Percentiles rank a stretch among this genome's conserved stretches.
Conservation (phyloP, 768 basidiomycete genomes). For the Kwoniella europaea region DNA sequence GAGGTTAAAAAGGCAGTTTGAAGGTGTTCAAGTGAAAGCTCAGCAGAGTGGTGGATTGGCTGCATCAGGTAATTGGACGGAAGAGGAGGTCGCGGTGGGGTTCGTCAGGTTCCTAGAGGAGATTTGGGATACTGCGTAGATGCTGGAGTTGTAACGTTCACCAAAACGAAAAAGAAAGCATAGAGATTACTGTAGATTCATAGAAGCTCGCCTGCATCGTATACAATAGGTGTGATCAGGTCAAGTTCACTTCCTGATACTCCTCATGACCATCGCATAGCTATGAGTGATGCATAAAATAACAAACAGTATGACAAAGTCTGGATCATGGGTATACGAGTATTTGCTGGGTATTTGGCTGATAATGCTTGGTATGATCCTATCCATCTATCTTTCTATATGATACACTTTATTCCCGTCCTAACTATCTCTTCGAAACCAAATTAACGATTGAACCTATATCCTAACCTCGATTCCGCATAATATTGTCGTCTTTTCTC, state of each 20-base stretch:
- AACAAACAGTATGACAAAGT: neutral
- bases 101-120: slow-evolving; percentile 59
- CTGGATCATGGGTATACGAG: neutral
- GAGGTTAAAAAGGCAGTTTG: slow-evolving; percentile 87
- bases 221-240: too few species aligned
- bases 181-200: neutral
- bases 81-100: slow-evolving; percentile 53
- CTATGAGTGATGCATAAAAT: slow-evolving; percentile 7
- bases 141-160: too few species aligned
- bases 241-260: too few species aligned
- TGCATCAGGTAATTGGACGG: slow-evolving; percentile 49
- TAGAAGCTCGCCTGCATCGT: neutral
- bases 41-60: slow-evolving; percentile 48
- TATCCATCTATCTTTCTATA: neutral
- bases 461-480: neutral
- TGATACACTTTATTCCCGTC: too few species aligned
- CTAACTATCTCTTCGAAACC: neutral
- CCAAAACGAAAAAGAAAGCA: too few species aligned
- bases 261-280: neutral
- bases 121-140: slow-evolving; percentile 46
- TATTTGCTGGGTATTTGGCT: neutral
- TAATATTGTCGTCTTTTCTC: slow-evolving; percentile 5
- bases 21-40: slow-evolving; percentile 84
- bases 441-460: neutral
- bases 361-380: neutral